Evolutionary conservation across 176 grass and related monocot genomes (phyloP), one percentile per base, ranked within the genome.

Genomic region (Otatea glauca): DNA sequence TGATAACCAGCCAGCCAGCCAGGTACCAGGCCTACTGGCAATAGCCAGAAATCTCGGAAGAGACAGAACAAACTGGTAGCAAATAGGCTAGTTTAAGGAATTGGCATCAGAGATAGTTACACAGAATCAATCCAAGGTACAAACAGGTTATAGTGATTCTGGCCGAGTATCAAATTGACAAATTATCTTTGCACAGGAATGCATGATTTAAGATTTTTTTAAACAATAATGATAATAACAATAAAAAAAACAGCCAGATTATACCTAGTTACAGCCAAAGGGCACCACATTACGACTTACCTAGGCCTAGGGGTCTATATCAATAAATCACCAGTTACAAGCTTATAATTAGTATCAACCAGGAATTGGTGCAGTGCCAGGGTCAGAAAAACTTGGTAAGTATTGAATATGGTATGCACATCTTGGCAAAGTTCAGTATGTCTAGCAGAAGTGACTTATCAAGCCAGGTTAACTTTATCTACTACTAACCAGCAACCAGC

Each of bases 21-120:
- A 74, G 18, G 42, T 73, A 74, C 13, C 8, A 7, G 42, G 42
- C 8, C 42, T 43, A 43, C 35, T 32, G 39, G 16, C 73, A 50
- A 76, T 58, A 76, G 27, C 47, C 34, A 72, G 34, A 70, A 75
- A 74, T 66, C 61, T 51, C 29, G 66, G 27, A 71, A 51, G 13
- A 75, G 60, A 65, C 42, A 20, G 29, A 44, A 80, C 47, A 66
- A 35, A 68, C 45, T 32, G 27, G 49, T 65, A 74, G 67, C 21
- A 65, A 41, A 27, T 21, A 32, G n/a, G 27, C 5, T 47, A 60
- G 14, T 83, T 42, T n/a, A n/a, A 77, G 47, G 70, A 63, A 77
- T 53, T 32, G 47, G 44, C 42, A 60, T 41, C 32, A 65, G 29
- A 18, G 34, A 2, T 64, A 78, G 50, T 44, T 29, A 65, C 35